Percentiles rank a stretch among this genome's conserved stretches.
Evolutionary conservation across 345 rosid genomes (phyloP).

Genomic region (Dipteronia sinensis): DNA sequence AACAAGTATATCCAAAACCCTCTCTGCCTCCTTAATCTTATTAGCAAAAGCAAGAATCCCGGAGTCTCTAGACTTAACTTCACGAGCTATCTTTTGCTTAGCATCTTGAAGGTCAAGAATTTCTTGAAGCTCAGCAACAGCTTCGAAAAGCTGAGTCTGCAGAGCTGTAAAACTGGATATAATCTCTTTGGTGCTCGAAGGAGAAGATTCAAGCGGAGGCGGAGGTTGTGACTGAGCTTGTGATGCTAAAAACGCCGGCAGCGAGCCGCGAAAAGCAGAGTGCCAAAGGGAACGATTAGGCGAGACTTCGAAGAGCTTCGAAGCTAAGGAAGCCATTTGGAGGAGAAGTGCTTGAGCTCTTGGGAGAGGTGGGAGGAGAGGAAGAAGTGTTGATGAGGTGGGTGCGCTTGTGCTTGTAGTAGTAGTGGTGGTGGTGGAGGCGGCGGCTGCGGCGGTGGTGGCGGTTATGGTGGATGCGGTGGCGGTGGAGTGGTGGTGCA

Average conservation of each 20-base stretch:
- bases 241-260: conserved; percentile 72
- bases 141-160: conserved; percentile 89
- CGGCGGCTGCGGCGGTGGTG: conserved; percentile 20
- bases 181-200: conserved; percentile 66
- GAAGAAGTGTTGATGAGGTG: conserved; percentile 67
- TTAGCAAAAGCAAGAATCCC: conserved; percentile 68
- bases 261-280: conserved; percentile 73
- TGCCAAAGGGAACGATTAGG: conserved; percentile 78
- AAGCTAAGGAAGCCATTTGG: conserved; percentile 71
- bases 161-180: conserved; percentile 65
- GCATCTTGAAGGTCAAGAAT: conserved; percentile 94
- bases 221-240: conserved; percentile 51
- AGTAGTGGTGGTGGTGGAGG: conserved; percentile 29
- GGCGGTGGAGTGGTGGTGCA: conserved; percentile 42
- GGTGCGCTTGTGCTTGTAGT: conserved; percentile 9
- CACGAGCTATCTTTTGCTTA: conserved; percentile 60
- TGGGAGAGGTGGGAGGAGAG: conserved; percentile 89
- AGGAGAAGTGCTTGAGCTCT: conserved; percentile 85
- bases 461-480: conserved; percentile 35
- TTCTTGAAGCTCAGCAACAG: conserved; percentile 89
- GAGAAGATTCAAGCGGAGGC: conserved; percentile 54
- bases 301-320: conserved; percentile 79
- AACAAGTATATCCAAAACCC: conserved; percentile 76
- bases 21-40: conserved; percentile 77
- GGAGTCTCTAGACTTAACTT: conserved; percentile 58